Evolutionary conservation across 1,284 basidiomycete genomes (phyloP).

Genomic region (Cutaneotrichosporon curvatum): DNA sequence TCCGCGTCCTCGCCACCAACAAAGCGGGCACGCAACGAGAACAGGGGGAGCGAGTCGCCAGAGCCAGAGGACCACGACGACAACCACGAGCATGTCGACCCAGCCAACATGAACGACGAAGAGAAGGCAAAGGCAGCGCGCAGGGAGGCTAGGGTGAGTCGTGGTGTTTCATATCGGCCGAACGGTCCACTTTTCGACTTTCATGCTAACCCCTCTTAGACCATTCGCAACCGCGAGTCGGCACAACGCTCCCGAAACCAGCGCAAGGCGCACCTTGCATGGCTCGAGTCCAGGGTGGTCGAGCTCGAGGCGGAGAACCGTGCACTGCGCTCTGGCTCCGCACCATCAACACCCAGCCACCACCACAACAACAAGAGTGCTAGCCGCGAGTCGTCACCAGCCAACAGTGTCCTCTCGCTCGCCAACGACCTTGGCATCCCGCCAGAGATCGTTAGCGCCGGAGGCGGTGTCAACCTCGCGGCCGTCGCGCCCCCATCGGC

Average conservation of each 20-base stretch:
- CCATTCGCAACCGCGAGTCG: slow-evolving; percentile 40
- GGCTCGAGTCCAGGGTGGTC: slow-evolving; percentile 39
- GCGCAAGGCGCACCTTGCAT: slow-evolving; percentile 42
- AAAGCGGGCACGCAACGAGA: slow-evolving; percentile 11
- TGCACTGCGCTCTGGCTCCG: slow-evolving; percentile 23
- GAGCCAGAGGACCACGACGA: slow-evolving; percentile 16
- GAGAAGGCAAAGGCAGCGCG: slow-evolving; percentile 30
- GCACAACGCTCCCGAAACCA: slow-evolving; percentile 43
- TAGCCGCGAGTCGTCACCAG: slow-evolving; percentile 29
- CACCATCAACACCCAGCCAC: slow-evolving; percentile 10
- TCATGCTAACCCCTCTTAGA: slow-evolving; percentile 21
- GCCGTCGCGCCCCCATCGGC: slow-evolving; percentile 34
- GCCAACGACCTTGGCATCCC: slow-evolving; percentile 34
- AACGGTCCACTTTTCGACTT: not conserved
- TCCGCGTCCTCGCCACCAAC: slow-evolving; percentile 8
- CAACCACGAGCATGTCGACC: slow-evolving; percentile 12
- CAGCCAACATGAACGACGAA: slow-evolving; percentile 23
- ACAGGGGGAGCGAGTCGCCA: not conserved
- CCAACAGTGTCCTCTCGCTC: slow-evolving; percentile 29
- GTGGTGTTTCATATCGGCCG: not conserved
- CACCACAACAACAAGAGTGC: no score
- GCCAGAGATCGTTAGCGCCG: slow-evolving; percentile 26
- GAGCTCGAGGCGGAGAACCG: slow-evolving; percentile 43
- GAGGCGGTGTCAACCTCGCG: slow-evolving; percentile 36
- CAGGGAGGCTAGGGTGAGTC: slow-evolving; percentile 38